These are phyloP conservation scores for Sporothrix pseudoabietina DNA, from an alignment of 2,329 filamentous ascomycete species.

Conservation along the genomic window DNA sequence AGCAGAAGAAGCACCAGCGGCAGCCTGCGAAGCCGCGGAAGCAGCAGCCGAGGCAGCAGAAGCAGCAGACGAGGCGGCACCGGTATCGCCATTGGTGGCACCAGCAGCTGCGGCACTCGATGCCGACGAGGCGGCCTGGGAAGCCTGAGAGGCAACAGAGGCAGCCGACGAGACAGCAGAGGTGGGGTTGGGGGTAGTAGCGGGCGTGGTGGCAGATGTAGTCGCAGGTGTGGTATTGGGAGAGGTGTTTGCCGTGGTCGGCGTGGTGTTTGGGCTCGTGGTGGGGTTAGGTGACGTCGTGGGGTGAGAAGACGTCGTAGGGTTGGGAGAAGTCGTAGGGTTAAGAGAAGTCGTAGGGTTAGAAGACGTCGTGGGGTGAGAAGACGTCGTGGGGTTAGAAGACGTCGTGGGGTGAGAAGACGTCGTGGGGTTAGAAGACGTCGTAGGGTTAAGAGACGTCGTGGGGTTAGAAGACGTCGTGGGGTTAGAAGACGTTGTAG, in stretches of 20 bases:
- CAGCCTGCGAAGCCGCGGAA: background rate
- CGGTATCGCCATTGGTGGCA: background rate
- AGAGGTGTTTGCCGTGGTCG: background rate
- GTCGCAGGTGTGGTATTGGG: background rate
- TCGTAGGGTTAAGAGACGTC: background rate
- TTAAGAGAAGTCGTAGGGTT: background rate
- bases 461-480: background rate
- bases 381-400: too few relatives aligned
- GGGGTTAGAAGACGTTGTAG: background rate
- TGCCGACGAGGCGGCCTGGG: background rate
- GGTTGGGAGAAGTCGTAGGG: background rate
- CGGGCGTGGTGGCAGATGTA: background rate
- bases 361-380: background rate
- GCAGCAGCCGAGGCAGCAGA: constrained; percentile 1
- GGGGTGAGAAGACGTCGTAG: too few relatives aligned
- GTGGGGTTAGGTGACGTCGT: background rate
- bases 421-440: background rate
- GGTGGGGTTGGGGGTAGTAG: background rate
- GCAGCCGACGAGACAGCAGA: background rate
- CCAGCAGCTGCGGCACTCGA: constrained; percentile 1
- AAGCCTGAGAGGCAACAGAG: constrained; percentile 13
- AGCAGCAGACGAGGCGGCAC: background rate
- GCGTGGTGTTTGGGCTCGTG: background rate
- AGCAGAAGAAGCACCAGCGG: background rate
- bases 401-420: background rate